A percentile compares a stretch with the other conserved stretches of the same genome.
phyloP scores from a whole-genome alignment of 2,329 filamentous ascomycete genomes.

The Arthrobotrys megalospora region DNA sequence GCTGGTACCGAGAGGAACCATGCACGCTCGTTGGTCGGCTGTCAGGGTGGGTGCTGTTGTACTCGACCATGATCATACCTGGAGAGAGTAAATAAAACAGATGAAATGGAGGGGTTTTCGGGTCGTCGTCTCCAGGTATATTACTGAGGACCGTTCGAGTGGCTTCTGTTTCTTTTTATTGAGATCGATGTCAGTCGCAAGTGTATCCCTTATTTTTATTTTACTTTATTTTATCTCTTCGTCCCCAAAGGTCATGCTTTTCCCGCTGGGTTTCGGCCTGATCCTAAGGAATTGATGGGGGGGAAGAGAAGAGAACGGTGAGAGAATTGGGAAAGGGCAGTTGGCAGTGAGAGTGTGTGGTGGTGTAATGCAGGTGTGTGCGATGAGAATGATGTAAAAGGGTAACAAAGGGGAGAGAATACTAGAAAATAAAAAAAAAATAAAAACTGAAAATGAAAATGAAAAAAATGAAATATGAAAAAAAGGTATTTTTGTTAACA shows the following conservation, averaged over 20 bases:
- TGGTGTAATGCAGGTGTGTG: constrained; percentile 11
- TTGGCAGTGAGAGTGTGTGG: constrained; percentile 14
- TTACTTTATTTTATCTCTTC: constrained; percentile 21
- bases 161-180: constrained; percentile 40
- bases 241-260: constrained; percentile 12
- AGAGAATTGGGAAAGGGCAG: constrained; percentile 51
- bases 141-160: background rate
- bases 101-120: background rate
- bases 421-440: constrained; percentile 43
- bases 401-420: constrained; percentile 55
- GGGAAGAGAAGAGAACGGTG: constrained; percentile 52
- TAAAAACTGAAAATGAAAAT: constrained; percentile 38
- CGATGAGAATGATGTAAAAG: constrained; percentile 60
- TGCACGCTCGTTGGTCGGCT: constrained; percentile 63
- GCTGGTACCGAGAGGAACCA: constrained; percentile 63
- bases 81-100: constrained; percentile 50
- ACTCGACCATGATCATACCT: constrained; percentile 65
- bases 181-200: constrained; percentile 51
- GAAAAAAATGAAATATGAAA: constrained; percentile 6
- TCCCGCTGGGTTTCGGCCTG: constrained; percentile 49
- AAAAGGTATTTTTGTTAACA: background rate
- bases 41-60: constrained; percentile 63
- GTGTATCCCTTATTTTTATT: constrained; percentile 46
- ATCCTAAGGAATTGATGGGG: constrained; percentile 57
- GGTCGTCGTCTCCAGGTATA: constrained; percentile 18